These are phyloP conservation scores for Blattamonas nauphoetae DNA, from an alignment of 78 protist genomes.

Conservation along the genomic window DNA sequence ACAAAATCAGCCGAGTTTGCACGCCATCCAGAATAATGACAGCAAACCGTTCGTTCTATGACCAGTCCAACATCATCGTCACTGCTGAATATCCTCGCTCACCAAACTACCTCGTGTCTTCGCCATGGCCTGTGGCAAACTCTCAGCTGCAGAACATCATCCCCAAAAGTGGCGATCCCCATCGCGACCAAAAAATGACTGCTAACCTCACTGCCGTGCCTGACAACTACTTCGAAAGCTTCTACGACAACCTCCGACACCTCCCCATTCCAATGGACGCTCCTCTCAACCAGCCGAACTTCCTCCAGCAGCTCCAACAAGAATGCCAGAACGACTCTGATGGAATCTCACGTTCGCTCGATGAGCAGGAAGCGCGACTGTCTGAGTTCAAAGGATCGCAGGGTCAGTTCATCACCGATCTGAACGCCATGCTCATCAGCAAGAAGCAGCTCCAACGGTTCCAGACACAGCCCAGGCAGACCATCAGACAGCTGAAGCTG, in stretches of 20 bases:
- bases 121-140: not conserved
- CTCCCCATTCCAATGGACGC: not conserved
- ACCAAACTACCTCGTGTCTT: not conserved
- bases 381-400: not conserved
- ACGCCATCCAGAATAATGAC: not conserved
- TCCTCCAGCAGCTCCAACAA: not conserved
- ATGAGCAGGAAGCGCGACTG: too few species aligned
- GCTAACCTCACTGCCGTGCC: not conserved
- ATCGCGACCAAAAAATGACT: not conserved
- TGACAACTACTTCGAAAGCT: not conserved
- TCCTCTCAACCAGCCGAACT: too few species aligned
- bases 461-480: not conserved
- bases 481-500: not conserved
- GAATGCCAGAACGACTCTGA: not conserved
- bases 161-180: not conserved
- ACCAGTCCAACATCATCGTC: not conserved
- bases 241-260: not conserved
- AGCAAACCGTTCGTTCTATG: not conserved
- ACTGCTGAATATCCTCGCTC: not conserved
- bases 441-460: not conserved
- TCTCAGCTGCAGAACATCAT: not conserved
- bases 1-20: too few species aligned
- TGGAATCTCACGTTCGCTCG: not conserved
- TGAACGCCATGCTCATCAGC: not conserved
- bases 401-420: not conserved